phyloP scores from a whole-genome alignment of 208 protist genomes.

The Trypanosoma theileri region DNA sequence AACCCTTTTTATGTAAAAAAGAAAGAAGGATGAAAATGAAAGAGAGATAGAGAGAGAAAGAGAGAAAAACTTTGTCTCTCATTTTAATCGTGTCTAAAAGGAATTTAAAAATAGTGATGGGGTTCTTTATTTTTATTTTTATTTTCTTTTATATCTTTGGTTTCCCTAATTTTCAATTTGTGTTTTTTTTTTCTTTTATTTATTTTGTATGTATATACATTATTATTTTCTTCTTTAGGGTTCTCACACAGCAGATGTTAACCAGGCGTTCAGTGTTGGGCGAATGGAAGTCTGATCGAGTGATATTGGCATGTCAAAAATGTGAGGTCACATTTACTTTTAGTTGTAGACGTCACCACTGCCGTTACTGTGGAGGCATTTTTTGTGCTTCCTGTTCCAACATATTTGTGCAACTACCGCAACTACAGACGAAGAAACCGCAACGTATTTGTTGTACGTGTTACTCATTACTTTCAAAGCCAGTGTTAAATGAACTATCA shows the following conservation, averaged over 20 bases:
- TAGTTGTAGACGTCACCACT: slow-evolving; percentile 39
- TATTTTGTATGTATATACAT: slow-evolving; percentile 6
- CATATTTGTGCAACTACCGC: slow-evolving; percentile 22
- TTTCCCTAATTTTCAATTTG: too few species aligned
- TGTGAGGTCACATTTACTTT: slow-evolving; percentile 36
- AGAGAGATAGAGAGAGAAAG: neutral
- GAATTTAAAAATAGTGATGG: neutral
- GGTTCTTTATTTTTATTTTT: slow-evolving; percentile 14
- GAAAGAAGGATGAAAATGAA: neutral
- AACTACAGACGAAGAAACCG: slow-evolving; percentile 24
- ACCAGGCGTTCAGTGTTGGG: slow-evolving; percentile 12
- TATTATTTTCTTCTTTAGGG: neutral
- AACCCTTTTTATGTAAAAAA: slow-evolving; percentile 1
- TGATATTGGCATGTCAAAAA: slow-evolving; percentile 27
- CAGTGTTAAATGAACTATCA: neutral
- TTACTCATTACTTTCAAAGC: slow-evolving; percentile 7
- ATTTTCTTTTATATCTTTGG: neutral
- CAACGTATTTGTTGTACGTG: slow-evolving; percentile 53
- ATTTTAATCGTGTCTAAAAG: too few species aligned
- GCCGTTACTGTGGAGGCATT: slow-evolving; percentile 37
- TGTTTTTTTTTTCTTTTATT: slow-evolving; percentile 10
- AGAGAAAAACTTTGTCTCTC: slow-evolving; percentile 6
- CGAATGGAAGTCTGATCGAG: slow-evolving; percentile 38
- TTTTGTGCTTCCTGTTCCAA: slow-evolving; percentile 49
- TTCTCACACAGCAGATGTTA: neutral